Base-by-base conservation (phyloP, 495 filamentous ascomycete species). In the Aspergillus bertholletiae region DNA sequence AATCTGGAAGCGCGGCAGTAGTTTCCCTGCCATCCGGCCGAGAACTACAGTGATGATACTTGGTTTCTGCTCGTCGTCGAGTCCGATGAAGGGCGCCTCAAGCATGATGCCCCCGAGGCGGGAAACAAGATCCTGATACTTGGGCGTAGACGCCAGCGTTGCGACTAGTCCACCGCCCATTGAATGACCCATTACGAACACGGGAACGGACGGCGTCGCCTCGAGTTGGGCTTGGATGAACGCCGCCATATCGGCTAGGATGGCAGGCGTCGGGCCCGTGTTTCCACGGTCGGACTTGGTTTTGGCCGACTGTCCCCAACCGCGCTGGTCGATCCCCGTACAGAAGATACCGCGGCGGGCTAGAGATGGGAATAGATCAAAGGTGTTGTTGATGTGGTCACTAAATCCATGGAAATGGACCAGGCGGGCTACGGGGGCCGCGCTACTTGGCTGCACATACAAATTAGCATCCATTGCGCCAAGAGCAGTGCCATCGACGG, bases 161-260 rank as follows among this genome's bases (percentile, higher is more conserved):
- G 65, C 58, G 13, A 84, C 81, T 59, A 91, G 74, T 15, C 80
- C 88, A 43, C 92, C 92, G 65, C 92, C 92, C 85, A 87, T 90
- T 34, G 85, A 89, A 71, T 96, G 91, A 47, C 91, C 91, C 67
- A 90, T 81, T n/a, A 96, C 78, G 71, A 96, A 96, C 18, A 93
- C 66, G 0, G 92, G 90, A 5, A 80, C 60, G 6, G 63, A 59
- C 12, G 64, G 46, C 49, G 53, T 57, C 44, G 58, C 40, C 15
- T 51, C 59, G 11, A 79, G 64, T 49, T 76, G 68, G 22, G 70
- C 58, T 18, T 74, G 60, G 48, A 91, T 74, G 66, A 96, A 84
- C 23, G 83, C 81, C 27, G 82, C 86, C 55, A 96, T 85, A 73
- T 96, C 92, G 28, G 81, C 75, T 26, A 94, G 74, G 37, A 96